Evolutionary conservation across 441 rosid species (phyloP).

Genomic region (Populus tomentosa): DNA sequence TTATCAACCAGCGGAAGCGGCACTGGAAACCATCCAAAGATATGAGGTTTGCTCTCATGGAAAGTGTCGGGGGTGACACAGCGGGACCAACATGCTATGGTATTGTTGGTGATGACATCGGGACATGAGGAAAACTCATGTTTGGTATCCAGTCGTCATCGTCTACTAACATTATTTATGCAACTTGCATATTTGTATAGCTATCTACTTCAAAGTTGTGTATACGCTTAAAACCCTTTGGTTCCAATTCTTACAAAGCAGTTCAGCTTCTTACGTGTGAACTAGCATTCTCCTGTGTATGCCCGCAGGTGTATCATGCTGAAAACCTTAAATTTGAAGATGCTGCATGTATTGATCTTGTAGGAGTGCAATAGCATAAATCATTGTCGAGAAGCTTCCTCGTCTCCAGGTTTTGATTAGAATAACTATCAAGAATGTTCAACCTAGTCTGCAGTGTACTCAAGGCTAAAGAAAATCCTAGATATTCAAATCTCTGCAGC

Average conservation of each 20-base stretch:
- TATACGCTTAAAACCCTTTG: neutral
- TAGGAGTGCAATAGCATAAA: neutral
- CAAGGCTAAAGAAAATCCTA: no score
- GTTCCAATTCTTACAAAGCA: neutral
- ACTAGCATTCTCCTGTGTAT: no score
- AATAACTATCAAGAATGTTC: neutral
- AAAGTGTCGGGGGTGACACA: conserved; percentile 20
- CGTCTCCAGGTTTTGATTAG: neutral
- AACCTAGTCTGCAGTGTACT: neutral
- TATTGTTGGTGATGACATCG: conserved; percentile 11
- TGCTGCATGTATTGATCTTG: neutral
- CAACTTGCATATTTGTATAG: conserved; percentile 2
- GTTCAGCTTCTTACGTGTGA: neutral
- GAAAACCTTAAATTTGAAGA: neutral
- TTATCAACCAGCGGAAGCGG: conserved; percentile 64
- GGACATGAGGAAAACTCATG: neutral
- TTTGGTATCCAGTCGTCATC: neutral
- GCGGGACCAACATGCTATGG: conserved; percentile 17
- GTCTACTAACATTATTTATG: neutral
- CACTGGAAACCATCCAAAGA: conserved; percentile 65
- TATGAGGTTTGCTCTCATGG: conserved; percentile 41
- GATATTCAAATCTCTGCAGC: no score
- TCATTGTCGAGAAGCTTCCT: neutral
- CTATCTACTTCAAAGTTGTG: neutral
- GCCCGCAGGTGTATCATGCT: neutral